Percentiles rank a stretch among this genome's conserved stretches.
These are phyloP conservation scores for Fusarium pseudocircinatum DNA, from an alignment of 2,329 filamentous ascomycete species.

Conservation along the genomic window DNA sequence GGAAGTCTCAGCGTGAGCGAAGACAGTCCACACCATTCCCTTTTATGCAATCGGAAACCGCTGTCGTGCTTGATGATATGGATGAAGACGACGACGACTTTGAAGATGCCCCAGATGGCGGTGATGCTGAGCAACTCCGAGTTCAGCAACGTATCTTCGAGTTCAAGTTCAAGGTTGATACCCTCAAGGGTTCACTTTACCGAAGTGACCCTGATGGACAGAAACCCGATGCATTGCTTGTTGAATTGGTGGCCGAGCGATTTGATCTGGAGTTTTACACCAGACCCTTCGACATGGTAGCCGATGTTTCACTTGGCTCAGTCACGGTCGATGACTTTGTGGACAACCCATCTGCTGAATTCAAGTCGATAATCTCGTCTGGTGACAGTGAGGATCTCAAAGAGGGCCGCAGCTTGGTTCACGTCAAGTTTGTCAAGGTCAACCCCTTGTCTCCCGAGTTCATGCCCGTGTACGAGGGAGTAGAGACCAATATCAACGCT, in stretches of 20 bases:
- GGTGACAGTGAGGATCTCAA: constrained; percentile 76
- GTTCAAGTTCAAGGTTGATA: constrained; percentile 95
- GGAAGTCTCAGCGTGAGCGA: constrained; percentile 58
- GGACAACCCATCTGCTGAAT: constrained; percentile 85
- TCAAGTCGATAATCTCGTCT: constrained; percentile 97
- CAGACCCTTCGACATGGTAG: constrained; percentile 89
- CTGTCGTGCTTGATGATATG: constrained; percentile 83
- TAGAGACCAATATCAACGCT: constrained; percentile 92
- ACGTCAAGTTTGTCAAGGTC: constrained; percentile 88
- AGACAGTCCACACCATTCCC: constrained; percentile 77
- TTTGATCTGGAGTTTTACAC: constrained; percentile 91
- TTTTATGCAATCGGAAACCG: constrained; percentile 75
- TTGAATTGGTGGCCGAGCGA: constrained; percentile 88
- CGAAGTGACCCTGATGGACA: constrained; percentile 82
- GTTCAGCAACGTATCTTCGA: constrained; percentile 93
- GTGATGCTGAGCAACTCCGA: constrained; percentile 67
- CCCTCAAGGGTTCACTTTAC: constrained; percentile 91
- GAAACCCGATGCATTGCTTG: constrained; percentile 81
- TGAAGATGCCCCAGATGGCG: constrained; percentile 71
- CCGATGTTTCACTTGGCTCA: constrained; percentile 87
- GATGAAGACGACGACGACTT: constrained; percentile 74
- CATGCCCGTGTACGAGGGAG: constrained; percentile 87
- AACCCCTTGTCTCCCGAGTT: constrained; percentile 94
- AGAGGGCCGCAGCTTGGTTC: constrained; percentile 82
- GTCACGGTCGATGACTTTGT: constrained; percentile 95